These are phyloP conservation scores for Podospora anserina DNA, from an alignment of 495 filamentous ascomycete genomes.

Conservation along the genomic window DNA sequence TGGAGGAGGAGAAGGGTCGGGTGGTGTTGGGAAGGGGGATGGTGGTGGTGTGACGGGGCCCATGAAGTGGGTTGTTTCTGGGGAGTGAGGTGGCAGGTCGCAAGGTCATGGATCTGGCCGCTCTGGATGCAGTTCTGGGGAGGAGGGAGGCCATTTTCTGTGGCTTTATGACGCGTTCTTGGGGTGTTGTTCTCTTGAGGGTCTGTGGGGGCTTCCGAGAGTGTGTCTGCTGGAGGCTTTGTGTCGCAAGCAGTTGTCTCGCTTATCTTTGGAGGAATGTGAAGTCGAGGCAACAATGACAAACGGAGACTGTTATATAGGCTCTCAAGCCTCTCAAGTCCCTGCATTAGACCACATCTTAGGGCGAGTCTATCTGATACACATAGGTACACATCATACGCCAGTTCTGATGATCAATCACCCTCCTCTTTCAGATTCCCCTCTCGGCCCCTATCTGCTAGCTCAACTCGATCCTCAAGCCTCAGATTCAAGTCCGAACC, in stretches of 20 bases:
- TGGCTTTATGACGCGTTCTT: background rate
- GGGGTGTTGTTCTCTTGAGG: background rate
- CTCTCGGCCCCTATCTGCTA: background rate
- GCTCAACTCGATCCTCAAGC: background rate
- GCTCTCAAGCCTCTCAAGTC: background rate
- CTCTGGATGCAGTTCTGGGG: background rate
- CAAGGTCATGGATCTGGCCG: background rate
- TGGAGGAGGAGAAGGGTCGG: conserved; percentile 1
- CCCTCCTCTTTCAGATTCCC: background rate
- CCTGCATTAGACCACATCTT: background rate
- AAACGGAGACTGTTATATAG: background rate
- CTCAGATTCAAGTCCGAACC: background rate
- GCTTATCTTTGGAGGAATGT: background rate
- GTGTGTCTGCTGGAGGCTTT: too few relatives aligned
- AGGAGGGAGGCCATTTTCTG: background rate
- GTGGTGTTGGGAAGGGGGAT: background rate
- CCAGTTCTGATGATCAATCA: background rate
- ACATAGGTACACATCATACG: background rate
- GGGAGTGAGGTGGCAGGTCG: background rate
- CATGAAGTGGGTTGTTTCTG: background rate
- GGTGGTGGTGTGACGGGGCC: background rate
- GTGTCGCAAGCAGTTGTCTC: background rate
- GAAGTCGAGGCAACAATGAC: background rate
- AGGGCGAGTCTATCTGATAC: background rate
- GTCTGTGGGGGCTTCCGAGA: too few relatives aligned